phyloP scores from a whole-genome alignment of 2,329 filamentous ascomycete genomes.

The Monosporascus sp. region DNA sequence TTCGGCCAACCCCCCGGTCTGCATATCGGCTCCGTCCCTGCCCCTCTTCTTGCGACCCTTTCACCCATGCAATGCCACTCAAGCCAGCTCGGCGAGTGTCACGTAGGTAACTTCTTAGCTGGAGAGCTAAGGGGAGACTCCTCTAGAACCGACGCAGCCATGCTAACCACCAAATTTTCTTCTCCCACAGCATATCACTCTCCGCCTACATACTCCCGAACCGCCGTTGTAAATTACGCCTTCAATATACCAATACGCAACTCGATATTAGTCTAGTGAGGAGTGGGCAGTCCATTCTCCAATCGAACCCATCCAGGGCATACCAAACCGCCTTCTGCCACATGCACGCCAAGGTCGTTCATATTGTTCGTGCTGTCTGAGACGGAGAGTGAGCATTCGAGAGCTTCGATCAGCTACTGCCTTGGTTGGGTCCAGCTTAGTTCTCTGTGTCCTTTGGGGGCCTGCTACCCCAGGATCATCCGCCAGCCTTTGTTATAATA shows the following conservation, averaged over 20 bases:
- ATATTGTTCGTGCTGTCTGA: slow-evolving; percentile 25
- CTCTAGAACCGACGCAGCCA: slow-evolving; percentile 15
- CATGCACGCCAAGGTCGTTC: slow-evolving; percentile 36
- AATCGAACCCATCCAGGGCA: slow-evolving; percentile 30
- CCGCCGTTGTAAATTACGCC: slow-evolving; percentile 35
- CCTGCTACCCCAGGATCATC: slow-evolving; percentile 31
- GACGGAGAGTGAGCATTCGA: slow-evolving; percentile 19
- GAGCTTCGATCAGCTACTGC: slow-evolving; percentile 16
- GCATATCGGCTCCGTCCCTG: slow-evolving; percentile 18
- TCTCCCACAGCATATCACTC: slow-evolving; percentile 20
- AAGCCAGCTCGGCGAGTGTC: slow-evolving; percentile 19
- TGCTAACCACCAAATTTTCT: slow-evolving; percentile 19
- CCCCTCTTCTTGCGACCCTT: slow-evolving; percentile 12
- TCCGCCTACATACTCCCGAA: slow-evolving; percentile 24
- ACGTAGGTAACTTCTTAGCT: slow-evolving; percentile 11
- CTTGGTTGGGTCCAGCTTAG: slow-evolving; percentile 30
- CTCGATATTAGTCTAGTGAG: slow-evolving; percentile 35
- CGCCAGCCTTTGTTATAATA: slow-evolving; percentile 22
- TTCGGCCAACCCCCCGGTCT: slow-evolving; percentile 12
- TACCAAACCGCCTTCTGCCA: slow-evolving; percentile 28
- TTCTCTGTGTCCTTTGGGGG: slow-evolving; percentile 33
- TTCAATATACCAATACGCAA: slow-evolving; percentile 37
- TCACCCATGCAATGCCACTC: slow-evolving; percentile 18
- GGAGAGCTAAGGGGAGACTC: slow-evolving; percentile 10
- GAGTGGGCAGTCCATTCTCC: slow-evolving; percentile 28